These are phyloP conservation scores for Tolypocladium paradoxum DNA, from an alignment of 2,329 filamentous ascomycete species.

Conservation along the genomic window DNA sequence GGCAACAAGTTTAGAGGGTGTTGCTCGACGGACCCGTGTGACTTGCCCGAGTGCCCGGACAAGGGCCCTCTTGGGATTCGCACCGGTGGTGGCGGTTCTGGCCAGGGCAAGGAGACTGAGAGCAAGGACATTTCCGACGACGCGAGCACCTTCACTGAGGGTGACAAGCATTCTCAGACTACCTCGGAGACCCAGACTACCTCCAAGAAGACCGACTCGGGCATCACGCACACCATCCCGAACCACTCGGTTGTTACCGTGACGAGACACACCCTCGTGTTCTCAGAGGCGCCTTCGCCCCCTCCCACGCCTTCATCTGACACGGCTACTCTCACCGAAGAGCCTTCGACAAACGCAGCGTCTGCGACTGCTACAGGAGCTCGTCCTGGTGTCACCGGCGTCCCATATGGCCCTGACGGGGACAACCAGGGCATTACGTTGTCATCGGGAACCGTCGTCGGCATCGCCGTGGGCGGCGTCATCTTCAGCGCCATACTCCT, in stretches of 20 bases:
- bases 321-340: neutral
- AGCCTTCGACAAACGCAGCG: neutral
- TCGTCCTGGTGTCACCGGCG: neutral
- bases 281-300: constrained; percentile 13
- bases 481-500: constrained; percentile 15
- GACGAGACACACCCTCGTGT: constrained; percentile 22
- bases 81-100: neutral
- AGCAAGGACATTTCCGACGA: too few relatives aligned
- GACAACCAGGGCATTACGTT: constrained; percentile 2
- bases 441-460: constrained; percentile 21
- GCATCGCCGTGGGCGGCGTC: constrained; percentile 19
- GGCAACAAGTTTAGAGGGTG: constrained; percentile 30
- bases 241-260: constrained; percentile 23
- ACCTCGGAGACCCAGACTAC: neutral
- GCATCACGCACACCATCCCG: constrained; percentile 23
- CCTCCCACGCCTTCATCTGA: constrained; percentile 2
- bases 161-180: neutral
- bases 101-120: too few relatives aligned
- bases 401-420: neutral
- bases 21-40: constrained; percentile 34
- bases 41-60: constrained; percentile 17
- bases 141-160: too few relatives aligned
- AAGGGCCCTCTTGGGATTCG: neutral
- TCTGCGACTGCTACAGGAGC: neutral
- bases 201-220: constrained; percentile 20